Evolutionary conservation across 2,329 filamentous ascomycete species (phyloP).

Genomic region (Aspergillus sp.): DNA sequence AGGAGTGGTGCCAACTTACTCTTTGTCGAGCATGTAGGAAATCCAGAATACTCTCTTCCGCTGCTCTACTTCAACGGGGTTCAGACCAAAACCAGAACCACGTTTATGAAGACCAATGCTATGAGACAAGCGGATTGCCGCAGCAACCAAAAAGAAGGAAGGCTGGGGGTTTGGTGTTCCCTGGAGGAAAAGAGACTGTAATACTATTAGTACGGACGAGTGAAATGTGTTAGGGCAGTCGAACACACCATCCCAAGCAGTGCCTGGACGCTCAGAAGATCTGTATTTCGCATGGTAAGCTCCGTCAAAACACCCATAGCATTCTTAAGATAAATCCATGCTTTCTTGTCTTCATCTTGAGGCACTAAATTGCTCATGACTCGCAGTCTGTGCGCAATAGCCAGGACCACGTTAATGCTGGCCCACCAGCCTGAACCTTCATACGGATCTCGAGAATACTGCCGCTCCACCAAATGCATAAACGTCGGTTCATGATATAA

Average conservation of each 20-base stretch:
- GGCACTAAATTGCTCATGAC: conserved; percentile 93
- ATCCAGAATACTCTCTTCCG: conserved; percentile 72
- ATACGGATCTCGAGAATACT: conserved; percentile 88
- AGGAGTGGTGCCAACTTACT: conserved; percentile 36
- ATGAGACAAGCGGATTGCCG: conserved; percentile 82
- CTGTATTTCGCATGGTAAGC: conserved; percentile 90
- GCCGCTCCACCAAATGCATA: conserved; percentile 90
- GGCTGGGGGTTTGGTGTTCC: conserved; percentile 96
- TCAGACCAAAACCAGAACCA: conserved; percentile 85
- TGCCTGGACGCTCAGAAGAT: conserved; percentile 88
- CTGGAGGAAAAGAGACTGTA: conserved; percentile 76
- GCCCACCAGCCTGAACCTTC: conserved; percentile 98
- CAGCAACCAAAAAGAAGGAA: conserved; percentile 80
- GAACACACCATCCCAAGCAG: conserved; percentile 68
- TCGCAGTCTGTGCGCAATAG: conserved; percentile 84
- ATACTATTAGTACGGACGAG: conserved; percentile 5
- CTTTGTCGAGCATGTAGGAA: conserved; percentile 64
- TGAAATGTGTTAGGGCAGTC: background rate
- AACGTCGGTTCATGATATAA: conserved; percentile 97
- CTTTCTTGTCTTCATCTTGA: conserved; percentile 84
- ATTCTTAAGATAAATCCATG: conserved; percentile 94
- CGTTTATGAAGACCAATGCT: conserved; percentile 93
- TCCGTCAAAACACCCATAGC: conserved; percentile 89
- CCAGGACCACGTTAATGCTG: conserved; percentile 83
- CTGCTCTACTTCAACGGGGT: conserved; percentile 89